These are phyloP conservation scores for Tricholoma matsutake DNA, from an alignment of 768 basidiomycete species.

Conservation along the genomic window DNA sequence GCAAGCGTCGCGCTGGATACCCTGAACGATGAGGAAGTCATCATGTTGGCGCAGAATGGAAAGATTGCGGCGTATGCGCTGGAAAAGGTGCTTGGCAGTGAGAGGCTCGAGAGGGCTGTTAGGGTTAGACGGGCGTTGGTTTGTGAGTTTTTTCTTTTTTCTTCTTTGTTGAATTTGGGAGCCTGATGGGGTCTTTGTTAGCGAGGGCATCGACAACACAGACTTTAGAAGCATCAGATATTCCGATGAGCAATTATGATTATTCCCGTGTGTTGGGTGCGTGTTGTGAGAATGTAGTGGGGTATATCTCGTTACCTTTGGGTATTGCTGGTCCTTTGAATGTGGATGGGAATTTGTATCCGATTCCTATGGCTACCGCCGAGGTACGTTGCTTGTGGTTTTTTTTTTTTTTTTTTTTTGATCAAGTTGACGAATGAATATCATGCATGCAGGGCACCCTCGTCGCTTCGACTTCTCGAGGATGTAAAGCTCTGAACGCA, in stretches of 20 bases:
- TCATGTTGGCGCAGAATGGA: conserved; percentile 82
- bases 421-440: background rate
- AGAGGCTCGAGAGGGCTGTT: conserved; percentile 82
- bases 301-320: conserved; percentile 93
- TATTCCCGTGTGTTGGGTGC: conserved; percentile 93
- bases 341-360: conserved; percentile 80
- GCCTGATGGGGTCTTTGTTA: conserved; percentile 25
- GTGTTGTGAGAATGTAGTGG: conserved; percentile 98
- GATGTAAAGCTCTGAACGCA: conserved; percentile 96
- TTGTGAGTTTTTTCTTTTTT: conserved; percentile 54
- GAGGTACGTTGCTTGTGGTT: conserved; percentile 37
- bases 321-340: conserved; percentile 95
- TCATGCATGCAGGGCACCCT: conserved; percentile 62
- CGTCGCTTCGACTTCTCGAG: conserved; percentile 95
- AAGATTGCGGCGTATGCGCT: conserved; percentile 95
- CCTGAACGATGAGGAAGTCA: conserved; percentile 90
- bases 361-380: conserved; percentile 99
- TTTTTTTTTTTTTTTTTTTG: background rate
- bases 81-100: conserved; percentile 81
- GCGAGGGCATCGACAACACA: conserved; percentile 84
- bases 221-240: conserved; percentile 77
- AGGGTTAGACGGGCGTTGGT: conserved; percentile 82
- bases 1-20: conserved; percentile 52
- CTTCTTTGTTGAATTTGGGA: background rate
- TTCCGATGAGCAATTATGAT: conserved; percentile 86